Evolutionary conservation across 1,284 basidiomycete genomes (phyloP).

Genomic region (Salmacisia buchloeana): DNA sequence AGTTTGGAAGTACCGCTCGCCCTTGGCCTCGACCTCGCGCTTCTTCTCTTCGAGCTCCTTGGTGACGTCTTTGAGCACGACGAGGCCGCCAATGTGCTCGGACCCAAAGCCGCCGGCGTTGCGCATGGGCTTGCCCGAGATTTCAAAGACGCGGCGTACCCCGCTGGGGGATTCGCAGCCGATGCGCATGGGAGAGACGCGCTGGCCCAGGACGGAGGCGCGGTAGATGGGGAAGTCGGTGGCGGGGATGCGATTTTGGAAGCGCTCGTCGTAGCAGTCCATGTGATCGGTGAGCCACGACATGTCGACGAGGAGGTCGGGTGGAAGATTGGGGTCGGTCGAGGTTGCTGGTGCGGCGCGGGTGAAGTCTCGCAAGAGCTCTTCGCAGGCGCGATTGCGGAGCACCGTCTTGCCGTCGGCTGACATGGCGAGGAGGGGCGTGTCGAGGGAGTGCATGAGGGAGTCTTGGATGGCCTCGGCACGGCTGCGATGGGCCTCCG

Average conservation of each 20-base stretch:
- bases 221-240: constrained; percentile 38
- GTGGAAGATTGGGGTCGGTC: too few species aligned
- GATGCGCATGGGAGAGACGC: constrained; percentile 24
- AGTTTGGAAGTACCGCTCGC: constrained; percentile 37
- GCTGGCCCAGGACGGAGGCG: constrained; percentile 32
- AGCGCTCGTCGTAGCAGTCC: constrained; percentile 39
- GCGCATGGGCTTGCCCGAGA: constrained; percentile 37
- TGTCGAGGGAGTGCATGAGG: constrained; percentile 34
- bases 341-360: constrained; percentile 22
- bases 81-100: constrained; percentile 39
- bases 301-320: constrained; percentile 27
- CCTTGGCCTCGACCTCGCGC: constrained; percentile 28
- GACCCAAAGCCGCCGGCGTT: constrained; percentile 31
- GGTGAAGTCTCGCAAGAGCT: constrained; percentile 29
- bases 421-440: constrained; percentile 32
- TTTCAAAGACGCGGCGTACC: constrained; percentile 22
- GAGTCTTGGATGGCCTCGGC: constrained; percentile 29
- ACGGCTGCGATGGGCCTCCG: constrained; percentile 21
- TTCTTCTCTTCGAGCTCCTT: constrained; percentile 17
- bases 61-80: constrained; percentile 33
- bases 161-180: constrained; percentile 29
- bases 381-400: constrained; percentile 38
- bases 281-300: constrained; percentile 37
- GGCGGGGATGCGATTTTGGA: constrained; percentile 6
- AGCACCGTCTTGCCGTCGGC: constrained; percentile 34